Evolutionary conservation across 164 flowering plant species (phyloP), one percentile per base, ranked within the genome.

Genomic region (Magnolia kwangsiensis): DNA sequence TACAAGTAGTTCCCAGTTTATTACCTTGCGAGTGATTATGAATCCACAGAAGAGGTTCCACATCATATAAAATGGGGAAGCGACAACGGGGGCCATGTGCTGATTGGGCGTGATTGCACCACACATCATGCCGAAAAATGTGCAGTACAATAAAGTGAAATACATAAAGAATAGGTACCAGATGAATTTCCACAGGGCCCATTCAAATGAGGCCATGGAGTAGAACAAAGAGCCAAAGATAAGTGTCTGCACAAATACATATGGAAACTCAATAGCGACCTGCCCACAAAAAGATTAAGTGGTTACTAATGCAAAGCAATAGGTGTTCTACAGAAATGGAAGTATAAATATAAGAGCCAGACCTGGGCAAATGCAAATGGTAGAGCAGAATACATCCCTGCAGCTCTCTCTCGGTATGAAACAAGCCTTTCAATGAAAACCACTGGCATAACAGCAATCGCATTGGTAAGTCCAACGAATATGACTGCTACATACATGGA

Each of bases 11-110:
- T 68, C n/a, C 58, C 50, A 63, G 58, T 67, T 67, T 24, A 37
- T 81, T 95, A 96, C 99, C 98, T 91, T 91, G 82, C 87, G 87
- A 72, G 96, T 81, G 75, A 96, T 91, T 95, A 94, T 91, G 82
- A 94, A 94, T 77, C 99, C 98, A 49, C 97, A 87, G 90, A 96
- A 96, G 78, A 96, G 98, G 84, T 96, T 96, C 99, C 99, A 96
- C 69, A 96, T 85, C 95, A 91, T 96, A 76, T 91, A 96, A 76
- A 91, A 94, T 14, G 99, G 99, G 55, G 99, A 97, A 80, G 92
- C 87, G 37, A 96, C 85, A 65, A 96, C 89, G 75, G 98, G 83
- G 13, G 97, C 97, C 58, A 96, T 95, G 70, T 90, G 87, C 73
- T 96, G 98, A 81, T 96, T 94, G 79, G 98, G 99, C 1, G 97